Base-by-base conservation (phyloP, 495 filamentous ascomycete genomes). In the Xylaria cubensis region DNA sequence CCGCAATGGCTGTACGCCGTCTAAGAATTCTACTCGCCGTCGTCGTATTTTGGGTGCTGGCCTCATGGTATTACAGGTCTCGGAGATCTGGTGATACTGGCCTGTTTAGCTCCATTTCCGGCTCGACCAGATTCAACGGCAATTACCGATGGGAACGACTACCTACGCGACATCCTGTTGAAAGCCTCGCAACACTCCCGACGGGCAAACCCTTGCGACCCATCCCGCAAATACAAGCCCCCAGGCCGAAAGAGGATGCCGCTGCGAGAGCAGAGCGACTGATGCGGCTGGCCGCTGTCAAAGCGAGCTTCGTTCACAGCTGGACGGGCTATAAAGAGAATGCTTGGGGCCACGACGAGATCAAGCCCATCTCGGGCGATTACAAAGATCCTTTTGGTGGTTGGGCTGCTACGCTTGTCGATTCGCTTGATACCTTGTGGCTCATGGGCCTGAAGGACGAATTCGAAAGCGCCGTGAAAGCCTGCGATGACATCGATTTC, bases 321-420 rank as follows among this genome's bases (percentile, higher is more conserved):
- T 97, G 93, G 93, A 82, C 89, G 41, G 90, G 91, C 68, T 97
- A 97, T 78, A 92, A 89, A 79, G 79, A 86, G 24, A 82, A 90
- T 78, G 94, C 94, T 2, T 96, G 93, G 92, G 80, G 90, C 64
- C 84, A 88, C 65, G 94, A 97, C 76, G 94, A 97, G 79, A 82
- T 96, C 13, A 83, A 84, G 29, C 93, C 94, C 6, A 75, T 92
- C 9, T 87, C 83, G 36, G 89, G 87, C 9, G 76, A 78, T 21
- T 85, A 79, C 34, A 79, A 79, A 41, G 81, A 96, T 76, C 91
- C 93, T 0, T 97, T 97, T 81, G 92, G 89, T 73, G 92, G 91
- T 19, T 97, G 94, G 94, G 93, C 90, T 24, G 94, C 94, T 15
- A 97, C 94, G 1, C 78, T 97, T 67, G 92, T 97, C 8, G 94